Evolutionary conservation across 1,284 basidiomycete genomes (phyloP).

Genomic region (Thecaphora frezii): DNA sequence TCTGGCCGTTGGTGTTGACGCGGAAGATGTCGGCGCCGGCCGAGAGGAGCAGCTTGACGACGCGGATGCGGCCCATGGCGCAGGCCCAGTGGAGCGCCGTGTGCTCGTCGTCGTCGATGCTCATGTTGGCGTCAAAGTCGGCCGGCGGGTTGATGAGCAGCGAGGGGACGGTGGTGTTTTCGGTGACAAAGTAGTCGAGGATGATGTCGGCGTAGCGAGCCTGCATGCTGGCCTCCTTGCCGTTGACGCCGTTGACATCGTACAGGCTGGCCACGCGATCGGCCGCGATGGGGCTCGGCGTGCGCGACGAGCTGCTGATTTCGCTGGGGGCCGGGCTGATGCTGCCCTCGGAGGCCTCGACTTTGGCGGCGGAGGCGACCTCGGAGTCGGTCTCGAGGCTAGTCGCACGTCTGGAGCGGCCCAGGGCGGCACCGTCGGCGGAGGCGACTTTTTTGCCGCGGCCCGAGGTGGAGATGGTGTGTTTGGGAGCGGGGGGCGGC

Average conservation of each 20-base stretch:
- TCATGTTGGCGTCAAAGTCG: conserved; percentile 93
- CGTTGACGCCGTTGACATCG: conserved; percentile 23
- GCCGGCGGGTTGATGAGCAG: conserved; percentile 84
- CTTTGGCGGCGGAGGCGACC: conserved; percentile 26
- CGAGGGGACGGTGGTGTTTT: conserved; percentile 86
- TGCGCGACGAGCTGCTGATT: conserved; percentile 80
- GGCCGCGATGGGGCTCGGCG: conserved; percentile 71
- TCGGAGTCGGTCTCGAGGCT: conserved; percentile 55
- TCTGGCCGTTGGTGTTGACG: conserved; percentile 95
- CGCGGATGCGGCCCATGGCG: conserved; percentile 95
- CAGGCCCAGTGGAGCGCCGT: conserved; percentile 98
- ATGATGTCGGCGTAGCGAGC: conserved; percentile 85
- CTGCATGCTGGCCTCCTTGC: conserved; percentile 28
- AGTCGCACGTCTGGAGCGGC: conserved; percentile 46
- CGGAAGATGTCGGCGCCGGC: conserved; percentile 96
- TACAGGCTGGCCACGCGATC: conserved; percentile 35
- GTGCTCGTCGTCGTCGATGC: conserved; percentile 97
- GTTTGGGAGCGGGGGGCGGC: conserved; percentile 96
- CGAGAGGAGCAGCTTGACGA: conserved; percentile 90
- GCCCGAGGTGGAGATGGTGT: conserved; percentile 64
- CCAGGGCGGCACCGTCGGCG: conserved; percentile 42
- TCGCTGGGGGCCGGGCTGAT: conserved; percentile 83
- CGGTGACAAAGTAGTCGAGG: conserved; percentile 98
- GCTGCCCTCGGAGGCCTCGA: conserved; percentile 64
- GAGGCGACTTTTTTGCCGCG: conserved; percentile 49